A percentile compares a stretch with the other conserved stretches of the same genome.
Evolutionary conservation across 805 yeast genomes (phyloP).

Genomic region (Nakazawaea pomicola): DNA sequence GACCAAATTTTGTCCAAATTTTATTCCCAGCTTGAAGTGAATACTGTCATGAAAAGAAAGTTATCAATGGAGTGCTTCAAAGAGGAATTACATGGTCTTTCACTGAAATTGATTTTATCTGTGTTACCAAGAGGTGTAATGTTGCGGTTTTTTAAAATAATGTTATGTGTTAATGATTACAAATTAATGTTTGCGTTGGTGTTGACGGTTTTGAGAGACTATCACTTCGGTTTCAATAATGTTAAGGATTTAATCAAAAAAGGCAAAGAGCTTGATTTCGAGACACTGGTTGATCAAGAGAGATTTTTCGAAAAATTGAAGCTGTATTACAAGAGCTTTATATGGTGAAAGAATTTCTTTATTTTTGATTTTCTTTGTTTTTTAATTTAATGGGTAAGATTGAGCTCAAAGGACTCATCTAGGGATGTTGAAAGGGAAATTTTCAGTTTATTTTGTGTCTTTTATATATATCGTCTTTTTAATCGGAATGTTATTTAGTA

Average conservation of each 20-base stretch:
- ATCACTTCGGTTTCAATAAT: constrained; percentile 45
- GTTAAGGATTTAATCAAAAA: constrained; percentile 17
- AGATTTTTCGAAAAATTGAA: constrained; percentile 25
- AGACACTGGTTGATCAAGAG: constrained; percentile 20
- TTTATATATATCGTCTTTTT: no score
- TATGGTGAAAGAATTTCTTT: background rate
- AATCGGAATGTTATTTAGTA: no score
- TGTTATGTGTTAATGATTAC: constrained; percentile 27
- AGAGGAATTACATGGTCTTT: constrained; percentile 5
- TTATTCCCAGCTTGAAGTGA: background rate
- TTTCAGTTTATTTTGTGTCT: no score
- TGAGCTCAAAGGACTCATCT: no score
- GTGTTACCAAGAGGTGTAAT: constrained; percentile 10
- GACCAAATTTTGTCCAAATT: background rate
- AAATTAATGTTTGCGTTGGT: constrained; percentile 34
- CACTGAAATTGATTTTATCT: constrained; percentile 1
- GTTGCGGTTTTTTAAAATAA: constrained; percentile 19
- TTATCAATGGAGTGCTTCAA: background rate
- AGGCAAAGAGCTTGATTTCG: constrained; percentile 17
- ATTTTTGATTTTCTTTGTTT: no score
- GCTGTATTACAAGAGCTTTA: constrained; percentile 22
- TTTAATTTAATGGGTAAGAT: no score
- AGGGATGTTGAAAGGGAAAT: no score
- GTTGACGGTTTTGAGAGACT: constrained; percentile 37
- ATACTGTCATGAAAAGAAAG: constrained; percentile 5